A percentile compares a stretch with the other conserved stretches of the same genome.
phyloP scores from a whole-genome alignment of 345 rosid genomes.

The Eucalyptus curtisii region DNA sequence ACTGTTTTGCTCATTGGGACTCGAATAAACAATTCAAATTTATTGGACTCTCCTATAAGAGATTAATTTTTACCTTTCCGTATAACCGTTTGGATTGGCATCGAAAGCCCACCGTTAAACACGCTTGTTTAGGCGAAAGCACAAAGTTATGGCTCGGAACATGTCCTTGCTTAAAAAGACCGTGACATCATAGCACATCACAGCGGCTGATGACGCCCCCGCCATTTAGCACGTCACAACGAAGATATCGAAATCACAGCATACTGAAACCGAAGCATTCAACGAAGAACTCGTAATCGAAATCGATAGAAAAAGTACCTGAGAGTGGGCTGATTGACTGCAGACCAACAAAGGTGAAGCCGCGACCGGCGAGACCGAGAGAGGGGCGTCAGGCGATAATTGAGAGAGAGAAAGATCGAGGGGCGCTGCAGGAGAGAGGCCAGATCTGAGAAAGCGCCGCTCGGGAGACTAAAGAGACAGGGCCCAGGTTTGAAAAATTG shows the following conservation, averaged over 20 bases:
- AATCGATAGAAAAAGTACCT: background rate
- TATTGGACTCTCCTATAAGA: background rate
- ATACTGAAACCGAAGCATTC: background rate
- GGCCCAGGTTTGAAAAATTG: too few relatives aligned
- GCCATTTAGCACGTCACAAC: background rate
- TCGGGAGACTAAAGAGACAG: too few relatives aligned
- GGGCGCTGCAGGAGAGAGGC: background rate
- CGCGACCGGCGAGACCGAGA: background rate
- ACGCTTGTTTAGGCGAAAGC: background rate
- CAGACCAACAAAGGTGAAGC: background rate
- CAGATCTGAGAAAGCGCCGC: too few relatives aligned
- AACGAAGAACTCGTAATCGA: background rate
- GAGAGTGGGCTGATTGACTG: background rate
- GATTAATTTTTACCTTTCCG: background rate
- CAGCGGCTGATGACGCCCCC: background rate
- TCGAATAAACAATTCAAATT: background rate
- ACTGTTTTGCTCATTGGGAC: too few relatives aligned
- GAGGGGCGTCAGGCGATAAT: background rate
- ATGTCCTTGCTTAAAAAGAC: background rate
- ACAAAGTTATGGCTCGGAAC: too few relatives aligned
- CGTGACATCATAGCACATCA: background rate
- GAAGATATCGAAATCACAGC: background rate
- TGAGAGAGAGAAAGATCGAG: background rate
- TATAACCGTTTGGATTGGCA: background rate
- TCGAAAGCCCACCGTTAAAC: background rate